Base-by-base conservation (phyloP, 2,329 filamentous ascomycete genomes). In the Xylariaceae sp. region DNA sequence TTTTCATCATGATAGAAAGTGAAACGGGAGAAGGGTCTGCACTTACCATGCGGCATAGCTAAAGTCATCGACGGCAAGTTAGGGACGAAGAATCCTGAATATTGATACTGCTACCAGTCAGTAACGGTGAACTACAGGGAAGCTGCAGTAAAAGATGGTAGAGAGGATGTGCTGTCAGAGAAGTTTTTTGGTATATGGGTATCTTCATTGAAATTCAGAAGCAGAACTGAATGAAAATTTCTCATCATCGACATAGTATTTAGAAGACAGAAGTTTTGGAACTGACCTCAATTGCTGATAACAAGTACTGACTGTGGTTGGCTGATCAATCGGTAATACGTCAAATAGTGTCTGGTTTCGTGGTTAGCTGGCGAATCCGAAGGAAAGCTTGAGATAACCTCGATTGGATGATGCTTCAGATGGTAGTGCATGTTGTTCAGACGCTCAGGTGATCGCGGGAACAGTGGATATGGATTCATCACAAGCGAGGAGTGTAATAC, bases 341-440 rank as follows among this genome's bases (percentile, higher is more conserved):
- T 26, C 6, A 11, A 26, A 26, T 6, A 11, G 22, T 26, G 11
- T 26, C 22, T 26, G 22, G 6, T 6, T 6, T 26, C 11, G 22
- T 11, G 22, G 22, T 26, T 11, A 26, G 22, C 11, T 26, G 22
- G 22, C 22, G 11, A 26, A 11, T 11, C 22, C 22, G 6, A 26
- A 11, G 22, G 11, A 11, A 11, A 11, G 22, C 6, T 26, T 26
- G 22, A 26, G 22, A 26, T 43, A 49, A 46, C 37, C 44, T 39
- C 43, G 42, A 35, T 34, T 40, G 39, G 29, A 45, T 49, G 40
- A 48, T 53, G 68, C 66, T 81, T 78, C 81, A 85, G 81, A 85
- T 85, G 81, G 81, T 85, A 82, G 79, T 85, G 81, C 81, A 85
- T 85, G 81, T 83, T 71, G 73, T 81, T 78, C 71, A 57, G 61